Base-by-base conservation (phyloP, 1,284 basidiomycete species). In the Apiotrichum montevideense region DNA sequence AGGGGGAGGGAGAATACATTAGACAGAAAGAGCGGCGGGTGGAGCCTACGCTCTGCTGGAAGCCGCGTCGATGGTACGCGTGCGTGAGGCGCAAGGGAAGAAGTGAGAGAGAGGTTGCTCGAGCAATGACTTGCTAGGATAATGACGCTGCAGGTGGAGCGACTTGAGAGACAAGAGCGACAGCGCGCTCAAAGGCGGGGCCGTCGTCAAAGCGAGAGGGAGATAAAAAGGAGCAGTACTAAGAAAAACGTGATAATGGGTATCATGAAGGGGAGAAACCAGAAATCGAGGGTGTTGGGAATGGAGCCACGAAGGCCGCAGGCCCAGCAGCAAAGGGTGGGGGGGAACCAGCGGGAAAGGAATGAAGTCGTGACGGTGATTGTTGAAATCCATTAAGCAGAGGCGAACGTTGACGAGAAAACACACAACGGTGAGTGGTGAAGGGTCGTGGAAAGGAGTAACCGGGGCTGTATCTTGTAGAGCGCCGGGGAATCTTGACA, bases 401-500 rank as follows among this genome's bases (percentile, higher is more conserved):
- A 50, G 32, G 42, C 33, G 29, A 45, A 40, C 44, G 43, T 49
- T 49, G 41, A 41, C 44, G 21, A 15, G 40, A 35, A 49, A 32
- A 49, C n/a, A 13, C 41, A 40, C 13, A 33, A 33, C 5, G 15
- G 21, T 11, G 33, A 33, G 35, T 35, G 29, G n/a, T 35, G 46
- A 32, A 10, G 41, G 49, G 56, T 57, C 52, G 51, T 40, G 47
- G 33, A 42, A 44, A 42, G 46, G 50, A 52, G 29, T 61, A 57
- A 57, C 59, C 59, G 59, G 56, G 46, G 59, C 59, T 50, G 21
- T 3, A 13, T 32, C n/a, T 14, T 29, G 14, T 9, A 40, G 29
- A 41, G 50, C 37, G 54, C 56, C 56, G 59, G 56, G 54, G 59
- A 58, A 61, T 52, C 56, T 33, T 39, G 39, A 46, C 51, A 50